Evolutionary conservation across 108 stramenopile species (phyloP).

Genomic region (Pseudonitzschia multiseries): DNA sequence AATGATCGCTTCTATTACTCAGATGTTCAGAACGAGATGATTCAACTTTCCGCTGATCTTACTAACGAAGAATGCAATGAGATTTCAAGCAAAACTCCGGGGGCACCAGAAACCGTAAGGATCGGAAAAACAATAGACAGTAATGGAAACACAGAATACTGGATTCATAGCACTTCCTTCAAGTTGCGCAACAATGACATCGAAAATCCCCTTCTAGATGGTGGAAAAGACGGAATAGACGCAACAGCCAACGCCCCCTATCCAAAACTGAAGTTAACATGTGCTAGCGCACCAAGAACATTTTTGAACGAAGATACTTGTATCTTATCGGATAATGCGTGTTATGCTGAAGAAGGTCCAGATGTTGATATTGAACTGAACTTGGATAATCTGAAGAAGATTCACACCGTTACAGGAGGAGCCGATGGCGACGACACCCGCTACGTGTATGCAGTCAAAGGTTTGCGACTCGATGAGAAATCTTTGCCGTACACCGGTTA

Average conservation of each 20-base stretch:
- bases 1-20: background rate
- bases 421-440: conserved; percentile 7
- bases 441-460: conserved; percentile 33
- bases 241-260: conserved; percentile 6
- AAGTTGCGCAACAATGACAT: conserved; percentile 43
- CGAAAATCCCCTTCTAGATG: conserved; percentile 45
- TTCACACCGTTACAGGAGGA: conserved; percentile 6
- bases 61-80: conserved; percentile 2
- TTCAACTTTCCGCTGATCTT: conserved; percentile 5
- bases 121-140: background rate
- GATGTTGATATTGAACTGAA: background rate
- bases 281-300: conserved; percentile 44
- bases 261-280: conserved; percentile 11
- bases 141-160: conserved; percentile 7
- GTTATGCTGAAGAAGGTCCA: background rate
- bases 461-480: conserved; percentile 28
- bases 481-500: background rate
- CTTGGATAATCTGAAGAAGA: background rate
- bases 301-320: conserved; percentile 59
- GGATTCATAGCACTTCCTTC: conserved; percentile 37
- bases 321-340: conserved; percentile 26
- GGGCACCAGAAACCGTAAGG: background rate
- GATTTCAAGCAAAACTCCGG: conserved; percentile 1
- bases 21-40: background rate
- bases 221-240: conserved; percentile 34